phyloP scores from a whole-genome alignment of 257 asterid species.

The Anisodus acutangulus region DNA sequence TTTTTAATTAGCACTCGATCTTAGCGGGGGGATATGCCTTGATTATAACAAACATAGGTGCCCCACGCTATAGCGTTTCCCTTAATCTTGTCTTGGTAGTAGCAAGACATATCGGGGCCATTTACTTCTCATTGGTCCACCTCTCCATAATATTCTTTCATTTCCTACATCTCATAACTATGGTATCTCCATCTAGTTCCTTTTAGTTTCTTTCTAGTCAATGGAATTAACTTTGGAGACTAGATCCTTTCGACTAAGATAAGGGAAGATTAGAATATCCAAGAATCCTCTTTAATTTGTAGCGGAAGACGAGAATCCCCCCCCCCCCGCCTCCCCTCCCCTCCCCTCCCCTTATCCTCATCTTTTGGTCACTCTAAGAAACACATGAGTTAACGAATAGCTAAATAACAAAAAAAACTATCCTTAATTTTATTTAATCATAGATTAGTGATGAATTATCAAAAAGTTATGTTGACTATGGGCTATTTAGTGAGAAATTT shows the following conservation, averaged over 20 bases:
- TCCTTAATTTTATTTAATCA: too few species aligned
- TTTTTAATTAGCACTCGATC: conserved; percentile 41
- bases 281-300: neutral
- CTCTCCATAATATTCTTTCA: neutral
- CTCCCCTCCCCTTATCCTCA: too few species aligned
- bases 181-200: neutral
- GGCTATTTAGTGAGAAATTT: too few species aligned
- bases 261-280: neutral
- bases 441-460: too few species aligned
- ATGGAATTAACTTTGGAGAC: neutral
- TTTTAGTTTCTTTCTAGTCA: neutral
- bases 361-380: too few species aligned
- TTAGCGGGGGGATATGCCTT: conserved; percentile 64
- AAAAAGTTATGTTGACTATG: too few species aligned
- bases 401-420: too few species aligned
- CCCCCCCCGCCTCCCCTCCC: neutral
- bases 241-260: neutral
- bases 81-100: conserved; percentile 72
- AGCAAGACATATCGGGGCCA: conserved; percentile 77
- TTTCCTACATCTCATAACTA: conserved; percentile 10
- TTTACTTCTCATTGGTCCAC: conserved; percentile 48
- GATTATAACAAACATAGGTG: conserved; percentile 73
- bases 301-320: neutral
- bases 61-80: conserved; percentile 59
- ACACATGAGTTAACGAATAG: too few species aligned